A percentile compares a stretch with the other conserved stretches of the same genome.
phyloP scores from a whole-genome alignment of 352 stramenopile species.

The Pythium utonaiense region DNA sequence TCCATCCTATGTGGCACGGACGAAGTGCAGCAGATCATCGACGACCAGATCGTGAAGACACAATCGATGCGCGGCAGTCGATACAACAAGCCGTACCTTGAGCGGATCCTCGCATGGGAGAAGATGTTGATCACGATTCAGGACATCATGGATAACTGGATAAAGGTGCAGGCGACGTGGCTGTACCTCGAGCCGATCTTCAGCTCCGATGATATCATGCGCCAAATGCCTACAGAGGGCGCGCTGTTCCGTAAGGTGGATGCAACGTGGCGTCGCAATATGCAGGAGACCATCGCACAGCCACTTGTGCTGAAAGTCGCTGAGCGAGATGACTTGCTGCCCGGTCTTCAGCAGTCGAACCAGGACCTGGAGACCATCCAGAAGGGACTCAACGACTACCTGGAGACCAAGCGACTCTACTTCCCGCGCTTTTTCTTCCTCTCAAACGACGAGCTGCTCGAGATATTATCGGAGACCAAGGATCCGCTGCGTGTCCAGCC shows the following conservation, averaged over 20 bases:
- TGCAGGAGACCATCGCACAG: constrained; percentile 80
- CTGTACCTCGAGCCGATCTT: constrained; percentile 94
- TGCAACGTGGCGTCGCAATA: constrained; percentile 82
- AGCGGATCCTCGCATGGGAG: constrained; percentile 87
- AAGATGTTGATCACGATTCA: constrained; percentile 88
- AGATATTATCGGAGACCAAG: constrained; percentile 92
- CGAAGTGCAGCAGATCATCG: constrained; percentile 92
- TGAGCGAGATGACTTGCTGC: constrained; percentile 71
- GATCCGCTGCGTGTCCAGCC: constrained; percentile 93
- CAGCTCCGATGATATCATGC: constrained; percentile 91
- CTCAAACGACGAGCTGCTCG: constrained; percentile 92
- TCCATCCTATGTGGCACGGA: constrained; percentile 86
- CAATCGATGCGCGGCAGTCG: constrained; percentile 92
- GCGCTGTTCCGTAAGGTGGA: constrained; percentile 87
- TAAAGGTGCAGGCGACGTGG: constrained; percentile 93
- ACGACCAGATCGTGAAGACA: constrained; percentile 95
- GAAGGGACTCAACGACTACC: constrained; percentile 92
- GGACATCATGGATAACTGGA: constrained; percentile 93
- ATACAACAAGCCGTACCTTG: constrained; percentile 92
- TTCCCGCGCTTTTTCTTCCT: constrained; percentile 95
- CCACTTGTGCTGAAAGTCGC: constrained; percentile 77
- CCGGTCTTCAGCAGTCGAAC: constrained; percentile 88
- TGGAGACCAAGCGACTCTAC: constrained; percentile 92
- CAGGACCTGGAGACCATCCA: constrained; percentile 92
- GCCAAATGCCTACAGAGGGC: constrained; percentile 89